These are phyloP conservation scores for Calonectria hongkongensis DNA, from an alignment of 2,329 filamentous ascomycete genomes.

Conservation along the genomic window DNA sequence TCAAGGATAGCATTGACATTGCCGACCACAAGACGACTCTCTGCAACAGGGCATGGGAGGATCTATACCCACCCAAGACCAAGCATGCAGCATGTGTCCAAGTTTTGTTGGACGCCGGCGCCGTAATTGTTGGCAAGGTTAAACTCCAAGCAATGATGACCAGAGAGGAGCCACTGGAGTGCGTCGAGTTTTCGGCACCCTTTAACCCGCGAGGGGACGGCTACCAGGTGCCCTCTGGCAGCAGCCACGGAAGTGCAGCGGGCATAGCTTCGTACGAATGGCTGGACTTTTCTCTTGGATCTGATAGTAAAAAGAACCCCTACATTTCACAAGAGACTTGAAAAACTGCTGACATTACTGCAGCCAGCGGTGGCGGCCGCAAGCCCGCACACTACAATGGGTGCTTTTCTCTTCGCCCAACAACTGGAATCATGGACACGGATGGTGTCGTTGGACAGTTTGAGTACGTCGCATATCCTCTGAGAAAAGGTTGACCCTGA, in stretches of 20 bases:
- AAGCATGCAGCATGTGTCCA: neutral
- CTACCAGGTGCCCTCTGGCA: slow-evolving; percentile 7
- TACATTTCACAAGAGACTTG: neutral
- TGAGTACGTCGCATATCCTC: neutral
- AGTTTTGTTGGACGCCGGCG: neutral
- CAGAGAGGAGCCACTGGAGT: neutral
- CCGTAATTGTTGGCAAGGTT: neutral
- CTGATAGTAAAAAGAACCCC: neutral
- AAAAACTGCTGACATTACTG: neutral
- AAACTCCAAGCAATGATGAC: slow-evolving; percentile 1
- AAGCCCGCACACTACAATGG: neutral
- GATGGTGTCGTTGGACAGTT: neutral
- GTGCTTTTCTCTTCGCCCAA: neutral
- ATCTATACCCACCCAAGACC: neutral
- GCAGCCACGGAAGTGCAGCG: slow-evolving; percentile 5
- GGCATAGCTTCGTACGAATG: slow-evolving; percentile 6
- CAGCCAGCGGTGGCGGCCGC: neutral
- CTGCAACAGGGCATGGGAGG: neutral
- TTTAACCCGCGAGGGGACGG: slow-evolving; percentile 1
- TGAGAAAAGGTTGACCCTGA: too few relatives aligned
- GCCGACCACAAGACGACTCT: slow-evolving; percentile 2
- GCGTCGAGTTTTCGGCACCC: neutral
- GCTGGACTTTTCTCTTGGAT: slow-evolving; percentile 6
- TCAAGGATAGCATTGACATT: neutral
- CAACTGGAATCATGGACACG: neutral